Evolutionary conservation across 2,329 filamentous ascomycete genomes (phyloP).

Genomic region (Aspergillus candidus): DNA sequence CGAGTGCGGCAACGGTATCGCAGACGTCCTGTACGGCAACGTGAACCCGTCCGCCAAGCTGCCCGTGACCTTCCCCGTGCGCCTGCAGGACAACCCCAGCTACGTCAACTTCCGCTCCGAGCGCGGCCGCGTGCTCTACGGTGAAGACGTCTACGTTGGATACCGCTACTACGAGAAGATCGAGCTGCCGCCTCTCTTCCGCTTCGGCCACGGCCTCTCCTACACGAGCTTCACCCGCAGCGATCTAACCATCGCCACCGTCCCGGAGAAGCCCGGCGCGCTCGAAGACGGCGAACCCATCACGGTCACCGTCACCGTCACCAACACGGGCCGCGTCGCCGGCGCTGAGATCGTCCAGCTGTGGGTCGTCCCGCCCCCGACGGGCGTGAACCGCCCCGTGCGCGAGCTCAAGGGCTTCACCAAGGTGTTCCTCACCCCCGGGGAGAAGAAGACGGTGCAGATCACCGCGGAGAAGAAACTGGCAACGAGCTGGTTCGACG

Average conservation of each 20-base stretch:
- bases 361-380: conserved; percentile 44
- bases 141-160: conserved; percentile 74
- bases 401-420: conserved; percentile 62
- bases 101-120: conserved; percentile 70
- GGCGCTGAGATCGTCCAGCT: conserved; percentile 53
- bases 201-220: conserved; percentile 73
- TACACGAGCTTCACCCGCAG: conserved; percentile 64
- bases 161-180: conserved; percentile 74
- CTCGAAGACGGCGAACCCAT: conserved; percentile 45
- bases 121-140: conserved; percentile 65
- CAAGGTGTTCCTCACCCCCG: conserved; percentile 58
- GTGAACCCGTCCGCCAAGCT: conserved; percentile 70
- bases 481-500: conserved; percentile 64
- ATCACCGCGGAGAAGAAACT: conserved; percentile 58
- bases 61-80: conserved; percentile 64
- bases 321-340: conserved; percentile 49
- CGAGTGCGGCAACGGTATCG: conserved; percentile 74
- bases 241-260: conserved; percentile 35
- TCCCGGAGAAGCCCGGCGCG: conserved; percentile 18
- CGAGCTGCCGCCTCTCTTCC: conserved; percentile 61
- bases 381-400: conserved; percentile 49
- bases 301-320: conserved; percentile 42
- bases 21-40: conserved; percentile 68
- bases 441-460: conserved; percentile 52
- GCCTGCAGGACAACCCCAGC: conserved; percentile 64